Percentiles rank a stretch among this genome's conserved stretches.
phyloP scores from a whole-genome alignment of 2,329 filamentous ascomycete genomes.

The Claviceps capensis region DNA sequence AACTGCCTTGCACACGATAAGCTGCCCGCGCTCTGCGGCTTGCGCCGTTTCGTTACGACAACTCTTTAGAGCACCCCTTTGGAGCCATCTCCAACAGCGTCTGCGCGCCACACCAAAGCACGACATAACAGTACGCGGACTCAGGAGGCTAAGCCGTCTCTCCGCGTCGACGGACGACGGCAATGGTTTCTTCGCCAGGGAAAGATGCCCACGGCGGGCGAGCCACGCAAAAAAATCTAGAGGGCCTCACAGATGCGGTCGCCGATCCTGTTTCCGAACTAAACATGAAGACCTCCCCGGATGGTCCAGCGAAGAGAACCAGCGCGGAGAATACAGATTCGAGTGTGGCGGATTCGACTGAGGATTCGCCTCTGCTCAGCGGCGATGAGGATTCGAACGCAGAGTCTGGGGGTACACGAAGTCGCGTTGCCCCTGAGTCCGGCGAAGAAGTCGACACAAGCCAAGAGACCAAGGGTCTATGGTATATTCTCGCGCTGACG shows the following conservation, averaged over 20 bases:
- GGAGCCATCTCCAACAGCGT: neutral
- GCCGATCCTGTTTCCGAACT: neutral
- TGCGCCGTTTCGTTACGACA: neutral
- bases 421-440: neutral
- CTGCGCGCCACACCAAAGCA: too few species aligned
- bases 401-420: neutral
- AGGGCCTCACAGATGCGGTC: neutral
- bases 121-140: too few species aligned
- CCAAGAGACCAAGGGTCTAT: conserved; percentile 63
- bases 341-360: conserved; percentile 9
- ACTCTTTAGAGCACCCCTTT: neutral
- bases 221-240: neutral
- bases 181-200: neutral
- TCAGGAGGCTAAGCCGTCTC: too few species aligned
- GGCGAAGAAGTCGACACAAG: conserved; percentile 11
- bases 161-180: neutral
- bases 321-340: neutral
- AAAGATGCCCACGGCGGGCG: neutral
- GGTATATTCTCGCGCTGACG: conserved; percentile 78
- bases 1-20: neutral
- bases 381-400: neutral
- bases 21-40: neutral
- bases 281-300: neutral
- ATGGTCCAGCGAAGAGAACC: neutral
- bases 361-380: conserved; percentile 19